Percentiles rank a stretch among this genome's conserved stretches.
These are phyloP conservation scores for Lachnellula cervina DNA, from an alignment of 2,329 filamentous ascomycete genomes.

Conservation along the genomic window DNA sequence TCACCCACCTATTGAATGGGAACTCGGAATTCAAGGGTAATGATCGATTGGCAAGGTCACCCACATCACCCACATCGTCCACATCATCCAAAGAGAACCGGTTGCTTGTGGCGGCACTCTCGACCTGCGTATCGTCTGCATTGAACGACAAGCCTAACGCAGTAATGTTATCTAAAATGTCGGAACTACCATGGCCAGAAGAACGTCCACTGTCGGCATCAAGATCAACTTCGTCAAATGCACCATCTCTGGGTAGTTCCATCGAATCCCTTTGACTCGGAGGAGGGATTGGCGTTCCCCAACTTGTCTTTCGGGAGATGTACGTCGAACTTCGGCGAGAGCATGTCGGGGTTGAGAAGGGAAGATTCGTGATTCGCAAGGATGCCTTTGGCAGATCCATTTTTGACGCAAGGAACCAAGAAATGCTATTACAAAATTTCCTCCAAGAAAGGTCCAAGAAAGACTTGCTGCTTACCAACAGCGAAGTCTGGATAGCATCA, in stretches of 20 bases:
- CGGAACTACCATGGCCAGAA: constrained; percentile 32
- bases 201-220: constrained; percentile 20
- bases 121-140: constrained; percentile 26
- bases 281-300: constrained; percentile 33
- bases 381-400: constrained; percentile 23
- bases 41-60: constrained; percentile 11
- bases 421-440: constrained; percentile 30
- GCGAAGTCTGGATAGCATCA: constrained; percentile 23
- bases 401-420: constrained; percentile 20
- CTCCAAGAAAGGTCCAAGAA: constrained; percentile 30
- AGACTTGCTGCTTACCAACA: constrained; percentile 20
- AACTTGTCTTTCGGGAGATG: constrained; percentile 36
- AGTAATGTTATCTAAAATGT: constrained; percentile 39
- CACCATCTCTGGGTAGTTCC: constrained; percentile 22
- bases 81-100: constrained; percentile 27
- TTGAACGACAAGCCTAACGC: constrained; percentile 37
- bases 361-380: constrained; percentile 6
- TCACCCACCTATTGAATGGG: constrained; percentile 71
- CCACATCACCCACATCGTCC: constrained; percentile 23
- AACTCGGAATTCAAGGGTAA: constrained; percentile 12
- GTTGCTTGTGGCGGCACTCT: not conserved
- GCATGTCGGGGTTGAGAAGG: constrained; percentile 18
- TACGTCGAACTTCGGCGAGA: constrained; percentile 37
- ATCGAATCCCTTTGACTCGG: constrained; percentile 22
- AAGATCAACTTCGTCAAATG: constrained; percentile 34